These are phyloP conservation scores for Glebionis coronaria DNA, from an alignment of 129 eudicot genomes.

Conservation along the genomic window DNA sequence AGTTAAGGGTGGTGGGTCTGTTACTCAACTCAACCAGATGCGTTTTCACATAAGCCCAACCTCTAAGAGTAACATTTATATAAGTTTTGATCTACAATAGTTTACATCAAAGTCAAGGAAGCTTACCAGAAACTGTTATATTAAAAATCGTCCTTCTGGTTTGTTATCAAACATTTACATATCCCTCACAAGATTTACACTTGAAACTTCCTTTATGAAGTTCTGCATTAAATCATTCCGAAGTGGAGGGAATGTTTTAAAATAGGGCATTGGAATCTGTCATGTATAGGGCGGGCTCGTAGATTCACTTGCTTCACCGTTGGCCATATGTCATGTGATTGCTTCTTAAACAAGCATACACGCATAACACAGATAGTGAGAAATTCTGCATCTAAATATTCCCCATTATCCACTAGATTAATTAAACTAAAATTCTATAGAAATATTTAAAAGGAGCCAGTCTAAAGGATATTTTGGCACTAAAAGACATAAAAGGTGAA, in stretches of 20 bases:
- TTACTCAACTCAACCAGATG: background rate
- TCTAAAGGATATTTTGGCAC: too few relatives aligned
- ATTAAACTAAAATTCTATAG: background rate
- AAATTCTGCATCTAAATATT: conserved; percentile 10
- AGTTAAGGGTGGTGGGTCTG: too few relatives aligned
- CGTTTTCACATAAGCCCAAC: too few relatives aligned
- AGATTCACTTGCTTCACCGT: conserved; percentile 34
- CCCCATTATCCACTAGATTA: too few relatives aligned
- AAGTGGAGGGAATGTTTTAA: conserved; percentile 38
- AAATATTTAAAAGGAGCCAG: background rate
- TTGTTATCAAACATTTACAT: conserved; percentile 39
- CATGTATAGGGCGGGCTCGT: conserved; percentile 34
- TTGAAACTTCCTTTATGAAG: conserved; percentile 12
- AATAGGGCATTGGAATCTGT: conserved; percentile 34
- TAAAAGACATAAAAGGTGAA: too few relatives aligned
- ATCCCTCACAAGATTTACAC: conserved; percentile 24
- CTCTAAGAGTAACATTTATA: conserved; percentile 19
- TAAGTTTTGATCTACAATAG: background rate
- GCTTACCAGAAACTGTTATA: conserved; percentile 47
- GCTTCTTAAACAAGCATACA: conserved; percentile 22
- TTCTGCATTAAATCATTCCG: conserved; percentile 18
- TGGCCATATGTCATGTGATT: conserved; percentile 37
- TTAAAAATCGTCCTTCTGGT: conserved; percentile 38
- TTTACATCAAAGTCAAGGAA: conserved; percentile 7
- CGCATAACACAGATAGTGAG: conserved; percentile 4